phyloP scores from a whole-genome alignment of 2,329 filamentous ascomycete genomes.

The Tolypocladium guangdongense region DNA sequence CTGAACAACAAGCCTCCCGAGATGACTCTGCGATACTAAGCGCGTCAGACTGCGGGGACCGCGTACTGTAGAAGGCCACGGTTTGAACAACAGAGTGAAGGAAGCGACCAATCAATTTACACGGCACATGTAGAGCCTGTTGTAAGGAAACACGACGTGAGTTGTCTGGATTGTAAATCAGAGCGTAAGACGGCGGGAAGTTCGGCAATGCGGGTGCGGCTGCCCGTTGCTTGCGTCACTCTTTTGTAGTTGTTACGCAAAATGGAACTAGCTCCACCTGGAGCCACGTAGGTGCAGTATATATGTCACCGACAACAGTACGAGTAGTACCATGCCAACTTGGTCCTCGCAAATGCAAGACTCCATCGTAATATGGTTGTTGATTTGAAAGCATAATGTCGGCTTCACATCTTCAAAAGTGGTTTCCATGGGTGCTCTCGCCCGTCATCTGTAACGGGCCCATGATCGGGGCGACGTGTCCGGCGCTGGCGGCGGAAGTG shows the following conservation, averaged over 20 bases:
- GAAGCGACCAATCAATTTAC: too few relatives aligned
- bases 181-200: not conserved
- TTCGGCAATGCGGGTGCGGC: not conserved
- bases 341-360: not conserved
- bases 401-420: constrained; percentile 11
- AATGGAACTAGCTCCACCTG: too few relatives aligned
- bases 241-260: too few relatives aligned
- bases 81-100: not conserved
- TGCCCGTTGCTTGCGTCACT: too few relatives aligned
- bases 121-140: not conserved
- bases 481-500: constrained; percentile 25
- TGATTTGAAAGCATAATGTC: not conserved
- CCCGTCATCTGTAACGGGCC: constrained; percentile 25
- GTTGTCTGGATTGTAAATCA: not conserved
- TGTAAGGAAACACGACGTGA: not conserved
- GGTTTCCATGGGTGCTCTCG: constrained; percentile 17
- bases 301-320: too few relatives aligned
- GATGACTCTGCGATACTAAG: constrained; percentile 22
- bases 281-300: too few relatives aligned
- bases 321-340: not conserved
- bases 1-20: constrained; percentile 46
- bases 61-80: too few relatives aligned
- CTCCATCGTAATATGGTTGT: not conserved
- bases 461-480: constrained; percentile 22
- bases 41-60: too few relatives aligned